Conservation (phyloP, 75 land plant species). For the Sequoia sempervirens region DNA sequence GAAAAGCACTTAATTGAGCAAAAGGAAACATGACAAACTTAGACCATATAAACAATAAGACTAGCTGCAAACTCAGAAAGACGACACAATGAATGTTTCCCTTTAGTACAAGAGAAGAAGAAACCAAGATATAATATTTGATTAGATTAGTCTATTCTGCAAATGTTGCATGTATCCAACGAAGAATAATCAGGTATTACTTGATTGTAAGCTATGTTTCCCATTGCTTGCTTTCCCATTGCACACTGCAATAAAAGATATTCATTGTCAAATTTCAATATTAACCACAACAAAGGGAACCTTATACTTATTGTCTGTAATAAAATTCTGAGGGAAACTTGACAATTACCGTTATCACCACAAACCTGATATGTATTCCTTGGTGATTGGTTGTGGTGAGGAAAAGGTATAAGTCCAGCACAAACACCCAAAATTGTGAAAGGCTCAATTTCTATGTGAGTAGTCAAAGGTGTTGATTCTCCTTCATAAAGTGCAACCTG, state of each 20-base stretch:
- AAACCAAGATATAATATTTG: not conserved
- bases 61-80: not conserved
- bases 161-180: not conserved
- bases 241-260: conserved; percentile 72
- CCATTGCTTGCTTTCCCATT: conserved; percentile 99
- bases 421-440: conserved; percentile 91
- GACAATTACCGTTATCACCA: not conserved
- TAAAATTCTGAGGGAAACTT: not conserved
- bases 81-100: not conserved
- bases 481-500: conserved; percentile 94
- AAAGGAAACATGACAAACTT: not conserved
- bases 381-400: conserved; percentile 99
- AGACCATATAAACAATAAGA: not conserved
- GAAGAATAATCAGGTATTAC: conserved; percentile 17
- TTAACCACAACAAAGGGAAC: conserved; percentile 4
- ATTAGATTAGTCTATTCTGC: not conserved
- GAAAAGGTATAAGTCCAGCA: conserved; percentile 97
- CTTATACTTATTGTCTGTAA: not conserved
- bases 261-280: conserved; percentile 1
- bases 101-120: not conserved
- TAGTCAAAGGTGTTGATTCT: conserved; percentile 54
- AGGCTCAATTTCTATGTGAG: conserved; percentile 97
- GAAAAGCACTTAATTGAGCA: not conserved
- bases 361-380: conserved; percentile 95
- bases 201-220: conserved; percentile 98